Evolutionary conservation across 129 eudicot genomes (phyloP).

Genomic region (Solidago caesia): DNA sequence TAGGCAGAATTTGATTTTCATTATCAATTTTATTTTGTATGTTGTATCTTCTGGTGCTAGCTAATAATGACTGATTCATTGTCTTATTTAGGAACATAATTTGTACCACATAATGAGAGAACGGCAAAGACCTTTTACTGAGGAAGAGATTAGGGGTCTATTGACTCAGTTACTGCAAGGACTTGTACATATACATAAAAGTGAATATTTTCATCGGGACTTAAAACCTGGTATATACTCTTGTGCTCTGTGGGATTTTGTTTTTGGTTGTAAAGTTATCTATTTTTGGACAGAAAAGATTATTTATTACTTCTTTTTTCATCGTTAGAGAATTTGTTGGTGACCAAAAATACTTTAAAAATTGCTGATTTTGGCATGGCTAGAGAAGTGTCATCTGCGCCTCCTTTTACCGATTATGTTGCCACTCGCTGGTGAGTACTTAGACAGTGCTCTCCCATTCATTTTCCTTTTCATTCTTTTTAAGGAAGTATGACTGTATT

Average conservation of each 20-base stretch:
- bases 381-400: conserved; percentile 79
- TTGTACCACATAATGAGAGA: conserved; percentile 78
- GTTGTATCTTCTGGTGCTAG: background rate
- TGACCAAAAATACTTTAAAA: conserved; percentile 67
- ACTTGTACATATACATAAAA: conserved; percentile 77
- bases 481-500: background rate
- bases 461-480: background rate
- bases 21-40: background rate
- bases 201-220: conserved; percentile 92
- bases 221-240: conserved; percentile 79
- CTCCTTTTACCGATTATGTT: conserved; percentile 95
- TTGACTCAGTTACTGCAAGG: conserved; percentile 86
- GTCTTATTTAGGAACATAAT: conserved; percentile 64
- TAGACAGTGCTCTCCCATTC: background rate
- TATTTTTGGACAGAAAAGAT: background rate
- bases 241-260: conserved; percentile 10
- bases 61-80: background rate
- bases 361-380: conserved; percentile 98
- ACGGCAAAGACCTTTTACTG: conserved; percentile 63
- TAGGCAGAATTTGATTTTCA: background rate
- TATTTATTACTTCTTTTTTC: background rate
- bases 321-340: conserved; percentile 80
- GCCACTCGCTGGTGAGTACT: conserved; percentile 89
- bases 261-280: background rate
- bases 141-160: conserved; percentile 72